Conservation (phyloP, 495 filamentous ascomycete species). For the Podospora fimiseda region DNA sequence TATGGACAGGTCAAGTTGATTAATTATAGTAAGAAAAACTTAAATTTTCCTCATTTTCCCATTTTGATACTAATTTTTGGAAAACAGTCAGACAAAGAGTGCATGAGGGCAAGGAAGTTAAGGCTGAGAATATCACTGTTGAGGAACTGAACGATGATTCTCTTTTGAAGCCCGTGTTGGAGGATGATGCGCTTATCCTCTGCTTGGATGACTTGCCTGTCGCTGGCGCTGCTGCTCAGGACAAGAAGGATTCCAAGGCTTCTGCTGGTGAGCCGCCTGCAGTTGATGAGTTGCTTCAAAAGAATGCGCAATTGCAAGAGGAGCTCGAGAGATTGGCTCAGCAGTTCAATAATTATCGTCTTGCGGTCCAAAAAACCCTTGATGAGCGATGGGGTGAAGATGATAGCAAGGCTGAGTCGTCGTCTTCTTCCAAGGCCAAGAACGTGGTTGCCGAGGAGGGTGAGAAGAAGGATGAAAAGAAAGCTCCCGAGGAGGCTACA, state of each 20-base stretch:
- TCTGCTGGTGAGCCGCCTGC: slow-evolving; percentile 15
- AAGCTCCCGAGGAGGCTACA: slow-evolving; percentile 53
- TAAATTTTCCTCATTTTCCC: slow-evolving; percentile 1
- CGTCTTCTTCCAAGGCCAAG: slow-evolving; percentile 11
- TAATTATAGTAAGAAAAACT: slow-evolving; percentile 68
- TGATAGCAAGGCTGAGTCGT: slow-evolving; percentile 8
- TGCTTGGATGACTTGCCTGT: slow-evolving; percentile 69
- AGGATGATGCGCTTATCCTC: slow-evolving; percentile 82
- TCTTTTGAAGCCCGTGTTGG: slow-evolving; percentile 76
- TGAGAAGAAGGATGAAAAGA: slow-evolving; percentile 30
- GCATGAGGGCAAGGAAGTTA: slow-evolving; percentile 39
- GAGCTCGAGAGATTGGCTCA: slow-evolving; percentile 56
- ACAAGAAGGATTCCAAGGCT: neutral
- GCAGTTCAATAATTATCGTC: slow-evolving; percentile 67
- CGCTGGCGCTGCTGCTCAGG: slow-evolving; percentile 17
- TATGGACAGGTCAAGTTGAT: slow-evolving; percentile 76
- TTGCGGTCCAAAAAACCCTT: slow-evolving; percentile 62
- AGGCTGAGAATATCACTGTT: slow-evolving; percentile 49
- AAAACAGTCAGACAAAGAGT: slow-evolving; percentile 35
- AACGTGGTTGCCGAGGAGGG: slow-evolving; percentile 10
- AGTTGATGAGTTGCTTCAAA: slow-evolving; percentile 42
- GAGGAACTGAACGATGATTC: slow-evolving; percentile 62
- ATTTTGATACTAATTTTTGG: neutral
- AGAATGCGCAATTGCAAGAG: slow-evolving; percentile 62
- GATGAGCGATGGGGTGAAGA: slow-evolving; percentile 59